Percentiles rank a stretch among this genome's conserved stretches.
Evolutionary conservation across 345 rosid species (phyloP).

Genomic region (Boechera retrofracta): DNA sequence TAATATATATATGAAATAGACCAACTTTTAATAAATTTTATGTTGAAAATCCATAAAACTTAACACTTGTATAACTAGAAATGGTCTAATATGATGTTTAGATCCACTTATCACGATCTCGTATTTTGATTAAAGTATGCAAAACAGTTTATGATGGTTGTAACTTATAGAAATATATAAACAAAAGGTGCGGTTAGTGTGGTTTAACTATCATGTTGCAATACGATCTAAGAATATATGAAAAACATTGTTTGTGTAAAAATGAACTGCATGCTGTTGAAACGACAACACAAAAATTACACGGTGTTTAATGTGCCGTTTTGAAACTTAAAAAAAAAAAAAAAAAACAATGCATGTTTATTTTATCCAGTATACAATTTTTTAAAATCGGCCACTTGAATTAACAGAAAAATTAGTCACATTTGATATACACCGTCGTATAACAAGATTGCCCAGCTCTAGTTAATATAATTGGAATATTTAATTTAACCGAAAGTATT

Average conservation of each 20-base stretch:
- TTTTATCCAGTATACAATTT: not conserved
- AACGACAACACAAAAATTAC: not conserved
- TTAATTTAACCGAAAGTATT: conserved; percentile 19
- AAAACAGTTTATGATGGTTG: too few species aligned
- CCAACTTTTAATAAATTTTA: not conserved
- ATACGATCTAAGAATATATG: too few species aligned
- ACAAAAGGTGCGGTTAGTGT: too few species aligned
- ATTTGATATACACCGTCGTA: not conserved
- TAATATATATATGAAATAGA: not conserved
- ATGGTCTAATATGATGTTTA: too few species aligned
- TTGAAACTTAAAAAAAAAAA: not conserved
- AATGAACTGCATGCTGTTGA: too few species aligned
- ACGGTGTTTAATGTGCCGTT: not conserved
- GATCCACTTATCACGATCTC: too few species aligned
- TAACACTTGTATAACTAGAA: too few species aligned
- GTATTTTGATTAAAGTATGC: too few species aligned
- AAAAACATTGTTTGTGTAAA: too few species aligned
- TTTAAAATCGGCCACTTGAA: not conserved
- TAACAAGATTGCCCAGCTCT: not conserved
- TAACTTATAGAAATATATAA: too few species aligned
- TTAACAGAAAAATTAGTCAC: not conserved
- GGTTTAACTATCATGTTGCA: too few species aligned
- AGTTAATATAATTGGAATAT: not conserved
- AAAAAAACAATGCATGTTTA: not conserved
- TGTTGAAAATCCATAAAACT: not conserved